phyloP scores from a whole-genome alignment of 306 rosid species.

The Trichosanthes truncata region DNA sequence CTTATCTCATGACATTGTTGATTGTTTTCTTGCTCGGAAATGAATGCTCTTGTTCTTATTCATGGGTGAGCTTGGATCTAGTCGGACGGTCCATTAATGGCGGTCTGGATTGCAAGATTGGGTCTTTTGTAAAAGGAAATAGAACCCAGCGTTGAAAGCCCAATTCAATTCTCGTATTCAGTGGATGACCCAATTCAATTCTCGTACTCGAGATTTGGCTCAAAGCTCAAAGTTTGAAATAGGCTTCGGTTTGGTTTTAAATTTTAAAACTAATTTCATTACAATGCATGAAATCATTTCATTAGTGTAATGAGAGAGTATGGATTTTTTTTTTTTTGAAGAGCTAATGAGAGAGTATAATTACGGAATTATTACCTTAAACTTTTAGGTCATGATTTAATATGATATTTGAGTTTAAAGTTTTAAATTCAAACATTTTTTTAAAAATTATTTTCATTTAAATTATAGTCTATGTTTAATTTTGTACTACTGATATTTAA shows the following conservation, averaged over 20 bases:
- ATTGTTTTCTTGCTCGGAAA: slow-evolving; percentile 10
- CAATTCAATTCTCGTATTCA: background rate
- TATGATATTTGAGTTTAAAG: background rate
- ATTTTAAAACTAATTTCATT: too few species aligned
- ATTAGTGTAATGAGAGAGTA: too few species aligned
- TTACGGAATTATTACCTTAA: too few species aligned
- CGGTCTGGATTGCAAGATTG: background rate
- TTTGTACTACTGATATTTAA: too few species aligned
- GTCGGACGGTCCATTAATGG: background rate
- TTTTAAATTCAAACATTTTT: background rate
- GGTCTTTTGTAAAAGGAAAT: background rate
- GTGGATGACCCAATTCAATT: background rate
- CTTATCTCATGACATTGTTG: slow-evolving; percentile 45
- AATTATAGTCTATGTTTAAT: too few species aligned
- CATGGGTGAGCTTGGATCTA: background rate
- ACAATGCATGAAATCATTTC: too few species aligned
- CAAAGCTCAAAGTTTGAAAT: background rate
- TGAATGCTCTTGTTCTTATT: background rate
- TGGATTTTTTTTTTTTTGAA: too few species aligned
- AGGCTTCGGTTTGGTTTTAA: too few species aligned
- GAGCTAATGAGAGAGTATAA: too few species aligned
- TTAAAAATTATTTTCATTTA: too few species aligned
- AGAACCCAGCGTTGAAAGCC: background rate
- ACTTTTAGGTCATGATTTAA: too few species aligned
- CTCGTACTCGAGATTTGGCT: background rate